Base-by-base conservation (phyloP, 768 basidiomycete species). In the Collybia sp. region DNA sequence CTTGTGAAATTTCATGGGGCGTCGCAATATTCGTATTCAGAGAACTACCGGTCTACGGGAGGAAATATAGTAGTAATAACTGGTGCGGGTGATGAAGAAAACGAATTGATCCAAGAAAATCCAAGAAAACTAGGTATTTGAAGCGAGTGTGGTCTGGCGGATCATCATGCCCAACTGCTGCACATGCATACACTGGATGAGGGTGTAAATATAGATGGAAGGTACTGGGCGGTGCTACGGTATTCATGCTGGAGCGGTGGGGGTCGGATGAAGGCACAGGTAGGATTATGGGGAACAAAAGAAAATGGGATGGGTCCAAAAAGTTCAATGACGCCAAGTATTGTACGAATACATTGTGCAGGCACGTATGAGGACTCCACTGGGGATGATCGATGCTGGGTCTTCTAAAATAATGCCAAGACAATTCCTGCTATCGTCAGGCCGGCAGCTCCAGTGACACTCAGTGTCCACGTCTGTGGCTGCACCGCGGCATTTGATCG, bases 321-420 rank as follows among this genome's bases (percentile, higher is more conserved):
- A 18, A 37, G 35, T 13, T 18, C 17, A 18, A n/a, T n/a, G 35
- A n/a, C 35, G n/a, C n/a, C 17, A 37, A 37, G 35, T 37, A n/a
- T 37, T 13, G 35, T 37, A n/a, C 17, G 17, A 13, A 10, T 37
- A 37, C 13, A 37, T 13, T 13, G n/a, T 13, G 35, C 17, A 37
- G 35, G 13, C 35, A 18, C 17, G 35, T 13, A 37, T 37, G 17
- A 37, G 17, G 35, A 37, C 35, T 13, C 35, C 35, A 37, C 35
- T 10, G 17, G 35, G 13, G n/a, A 37, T n/a, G 35, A 37, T 37
- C 4, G 17, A 10, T 20, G 12, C 6, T 20, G 19, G 35, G 41
- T 34, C 47, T 30, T 58, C 60, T 66, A 72, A 51, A 72, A 61
- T 45, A 64, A 41, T 44, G 63, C 48, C 46, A 59, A 53, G 42